phyloP scores from a whole-genome alignment of 805 yeast species.

The Torulaspora maleeae region DNA sequence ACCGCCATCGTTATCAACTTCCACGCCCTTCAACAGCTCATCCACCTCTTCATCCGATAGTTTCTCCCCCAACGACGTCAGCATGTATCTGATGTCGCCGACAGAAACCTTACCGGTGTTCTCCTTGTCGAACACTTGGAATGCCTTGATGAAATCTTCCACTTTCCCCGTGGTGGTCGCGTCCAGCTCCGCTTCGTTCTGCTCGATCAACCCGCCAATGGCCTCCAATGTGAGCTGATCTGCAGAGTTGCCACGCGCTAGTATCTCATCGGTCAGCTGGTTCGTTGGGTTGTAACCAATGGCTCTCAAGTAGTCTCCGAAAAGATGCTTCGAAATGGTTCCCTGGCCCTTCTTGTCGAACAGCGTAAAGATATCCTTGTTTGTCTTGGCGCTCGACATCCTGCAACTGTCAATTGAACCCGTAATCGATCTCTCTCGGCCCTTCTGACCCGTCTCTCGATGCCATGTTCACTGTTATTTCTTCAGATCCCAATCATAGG shows the following conservation, averaged over 20 bases:
- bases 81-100: constrained; percentile 91
- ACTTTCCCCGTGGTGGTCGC: constrained; percentile 34
- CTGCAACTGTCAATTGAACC: neutral
- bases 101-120: constrained; percentile 94
- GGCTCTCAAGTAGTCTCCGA: constrained; percentile 93
- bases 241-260: constrained; percentile 15
- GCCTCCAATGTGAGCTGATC: constrained; percentile 30
- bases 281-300: constrained; percentile 98
- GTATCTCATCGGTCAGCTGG: constrained; percentile 28
- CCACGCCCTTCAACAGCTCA: constrained; percentile 91
- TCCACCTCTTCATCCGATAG: constrained; percentile 87
- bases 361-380: constrained; percentile 91
- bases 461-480: no score
- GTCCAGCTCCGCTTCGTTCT: constrained; percentile 27
- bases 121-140: constrained; percentile 97
- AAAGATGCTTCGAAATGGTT: constrained; percentile 70
- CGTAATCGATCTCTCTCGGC: neutral
- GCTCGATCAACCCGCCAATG: constrained; percentile 23
- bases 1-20: constrained; percentile 87
- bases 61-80: constrained; percentile 95
- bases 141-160: constrained; percentile 84
- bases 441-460: no score
- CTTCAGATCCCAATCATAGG: no score
- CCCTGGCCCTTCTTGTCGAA: constrained; percentile 97
- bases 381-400: constrained; percentile 37